Base-by-base conservation (phyloP, 768 basidiomycete species). In the Gymnopilus dilepis region DNA sequence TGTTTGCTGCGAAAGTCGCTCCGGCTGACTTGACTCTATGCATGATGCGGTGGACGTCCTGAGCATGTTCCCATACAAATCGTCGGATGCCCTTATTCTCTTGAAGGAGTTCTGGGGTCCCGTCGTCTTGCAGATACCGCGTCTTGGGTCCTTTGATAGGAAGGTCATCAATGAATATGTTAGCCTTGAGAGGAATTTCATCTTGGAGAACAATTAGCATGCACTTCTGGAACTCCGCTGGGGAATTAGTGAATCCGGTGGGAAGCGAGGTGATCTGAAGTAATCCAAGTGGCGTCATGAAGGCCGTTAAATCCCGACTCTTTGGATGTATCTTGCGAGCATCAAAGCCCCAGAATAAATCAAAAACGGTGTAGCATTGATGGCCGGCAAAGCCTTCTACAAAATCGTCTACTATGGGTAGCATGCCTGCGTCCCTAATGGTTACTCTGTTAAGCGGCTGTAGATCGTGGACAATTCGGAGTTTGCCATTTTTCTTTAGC, bases 171-270 rank as follows among this genome's bases (percentile, higher is more conserved):
- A 76, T 72, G 42, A 75, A 76, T 3, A 66, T 63, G 22, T 70
- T 71, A 0, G 66, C 59, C 4, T 48, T 47, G 6, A 61, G 28
- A 0, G 63, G 64, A 1, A 66, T 76, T 62, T 79, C 72, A 24
- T 73, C 60, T 21, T 77, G 66, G 0, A 80, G 33, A 1, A 80
- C 63, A 31, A 76, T 76, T 0, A 65, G 64, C 62, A 76, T 72
- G 40, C 71, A 67, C 26, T 72, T 69, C 34, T 78, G 76, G 48
- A 74, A 78, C 59, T 69, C 71, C 3, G 62, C 57, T 2, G 67
- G 71, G 0, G 69, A 75, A 24, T 82, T 81, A 0, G 80, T 80
- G 42, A 69, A 78, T 1, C 81, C 82, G 62, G 73, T 77, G 0
- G 77, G 80, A 0, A 83, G 43, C 0, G 68, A 71, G 0, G 72